Evolutionary conservation across 805 yeast species (phyloP), one percentile per base, ranked within the genome.

Genomic region (Zygotorulaspora florentina): DNA sequence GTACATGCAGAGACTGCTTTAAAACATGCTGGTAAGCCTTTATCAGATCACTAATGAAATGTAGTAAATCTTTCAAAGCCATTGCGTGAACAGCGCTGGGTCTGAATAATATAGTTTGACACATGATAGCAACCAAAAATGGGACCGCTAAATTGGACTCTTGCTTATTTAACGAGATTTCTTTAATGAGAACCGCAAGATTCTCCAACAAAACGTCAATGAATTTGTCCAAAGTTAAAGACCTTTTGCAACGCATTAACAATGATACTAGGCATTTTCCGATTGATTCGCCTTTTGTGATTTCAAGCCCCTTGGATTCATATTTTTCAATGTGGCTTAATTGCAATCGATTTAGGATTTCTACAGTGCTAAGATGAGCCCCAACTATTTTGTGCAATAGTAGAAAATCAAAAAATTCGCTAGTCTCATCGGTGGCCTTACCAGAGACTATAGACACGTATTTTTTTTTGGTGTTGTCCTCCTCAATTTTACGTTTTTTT

Each of bases 41-140:
- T 2, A 63, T 50, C 18, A 63, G 42, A 44, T 62, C 64, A 29
- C 61, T 53, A 3, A 57, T 53, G 40, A 65, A 60, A 2, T 50
- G 51, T 8, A 69, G 55, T 2, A 64, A 44, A 33, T 57, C 57
- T 40, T 56, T 70, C 53, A 70, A 65, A 18, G 73, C 66, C 11
- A 59, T 55, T 30, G 56, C 62, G 16, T 67, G 68, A 1, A 82
- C 70, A 0, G 91, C 89, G 45, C 77, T 75, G 1, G 86, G 82
- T 56, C 86, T 70, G 62, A 80, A 86, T 16, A 64, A 71, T 5
- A 83, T 61, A 1, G 79, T 57, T 42, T 77, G 76, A 53, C 79
- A 79, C 31, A 84, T 65, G 33, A 85, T 54, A 0, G 85, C 71
- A 2, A 83, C 57, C 11, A 85, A 51, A 57, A 80, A 83, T 1